Percentiles rank a stretch among this genome's conserved stretches.
Conservation (phyloP, 352 stramenopile species). For the Phytophthora hybrid region DNA sequence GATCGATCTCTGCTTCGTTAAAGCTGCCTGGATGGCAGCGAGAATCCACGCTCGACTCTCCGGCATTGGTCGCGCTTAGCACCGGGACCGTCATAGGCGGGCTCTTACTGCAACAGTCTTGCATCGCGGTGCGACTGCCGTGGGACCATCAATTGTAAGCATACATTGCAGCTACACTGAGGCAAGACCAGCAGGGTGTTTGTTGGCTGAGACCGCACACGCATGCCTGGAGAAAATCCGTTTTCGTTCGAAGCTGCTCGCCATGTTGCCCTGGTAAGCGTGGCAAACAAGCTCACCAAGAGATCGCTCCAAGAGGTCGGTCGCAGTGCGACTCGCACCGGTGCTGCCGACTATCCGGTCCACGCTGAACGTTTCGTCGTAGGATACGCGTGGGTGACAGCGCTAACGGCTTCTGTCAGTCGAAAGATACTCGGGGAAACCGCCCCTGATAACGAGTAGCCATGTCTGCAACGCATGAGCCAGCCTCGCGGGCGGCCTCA, state of each 20-base stretch:
- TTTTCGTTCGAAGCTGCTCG: conserved; percentile 16
- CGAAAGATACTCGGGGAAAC: conserved; percentile 31
- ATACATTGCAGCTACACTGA: conserved; percentile 4
- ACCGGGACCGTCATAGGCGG: neutral
- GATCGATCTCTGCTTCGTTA: conserved; percentile 25
- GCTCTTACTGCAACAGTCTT: too few relatives aligned
- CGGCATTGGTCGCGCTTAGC: neutral
- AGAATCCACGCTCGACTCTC: neutral
- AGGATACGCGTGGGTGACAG: conserved; percentile 16
- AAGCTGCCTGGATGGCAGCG: neutral
- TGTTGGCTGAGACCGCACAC: neutral
- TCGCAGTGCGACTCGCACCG: neutral
- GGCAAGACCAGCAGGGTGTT: conserved; percentile 7
- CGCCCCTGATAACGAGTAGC: conserved; percentile 24
- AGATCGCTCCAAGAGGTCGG: conserved; percentile 6
- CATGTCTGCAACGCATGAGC: conserved; percentile 28
- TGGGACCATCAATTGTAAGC: conserved; percentile 14
- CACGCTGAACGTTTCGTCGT: conserved; percentile 19
- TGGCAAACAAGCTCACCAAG: conserved; percentile 18
- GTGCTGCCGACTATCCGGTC: neutral
- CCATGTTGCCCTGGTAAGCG: neutral
- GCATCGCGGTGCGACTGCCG: conserved; percentile 10
- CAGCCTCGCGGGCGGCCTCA: neutral
- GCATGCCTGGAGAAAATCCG: conserved; percentile 17
- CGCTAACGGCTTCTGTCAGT: conserved; percentile 28